Base-by-base conservation (phyloP, 2,329 filamentous ascomycete species). In the Phyllosticta paracitricarpa region DNA sequence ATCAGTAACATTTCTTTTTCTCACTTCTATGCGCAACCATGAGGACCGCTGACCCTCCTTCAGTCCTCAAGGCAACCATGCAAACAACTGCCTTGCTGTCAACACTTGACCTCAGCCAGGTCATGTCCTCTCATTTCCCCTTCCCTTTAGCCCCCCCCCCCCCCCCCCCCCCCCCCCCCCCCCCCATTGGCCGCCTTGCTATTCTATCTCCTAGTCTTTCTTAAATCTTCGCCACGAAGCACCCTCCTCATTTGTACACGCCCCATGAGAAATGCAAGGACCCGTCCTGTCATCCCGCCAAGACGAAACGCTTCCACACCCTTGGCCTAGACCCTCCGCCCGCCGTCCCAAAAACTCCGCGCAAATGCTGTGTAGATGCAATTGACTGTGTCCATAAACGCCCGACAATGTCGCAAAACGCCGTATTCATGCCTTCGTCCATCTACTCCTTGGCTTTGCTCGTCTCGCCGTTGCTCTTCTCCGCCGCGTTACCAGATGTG, bases 391-490 rank as follows among this genome's bases (percentile, higher is more conserved):
- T 58, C 54, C 40, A 58, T 62, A 33, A 35, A 57, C 22, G 54
- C 59, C 54, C 59, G 40, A 30, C 59, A 57, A 57, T 54, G 59
- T 35, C 53, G 54, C 51, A 60, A 58, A 62, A 62, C 61, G 61
- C 61, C 61, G 9, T 53, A 53, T 28, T 54, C 24, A 62, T 62
- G 61, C 57, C 51, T 25, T 17, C 24, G n/a, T 63, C 51, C 53
- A 48, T 40, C 24, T 53, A 28, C 28, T 40, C 51, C 51, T 54
- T 56, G 51, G 62, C 58, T 58, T 61, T 57, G 54, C 30, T 19
- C 54, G 33, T 55, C 25, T 61, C 62, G 19, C 56, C 62, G 22
- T 63, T 61, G 33, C 26, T 55, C 60, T 17, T 56, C 54, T 64
- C 61, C 14, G 64, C 58, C 33, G 64, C 64, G 24, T 59, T 48